A percentile compares a stretch with the other conserved stretches of the same genome.
phyloP scores from a whole-genome alignment of 495 filamentous ascomycete genomes.

The Chaetomium fimeti region DNA sequence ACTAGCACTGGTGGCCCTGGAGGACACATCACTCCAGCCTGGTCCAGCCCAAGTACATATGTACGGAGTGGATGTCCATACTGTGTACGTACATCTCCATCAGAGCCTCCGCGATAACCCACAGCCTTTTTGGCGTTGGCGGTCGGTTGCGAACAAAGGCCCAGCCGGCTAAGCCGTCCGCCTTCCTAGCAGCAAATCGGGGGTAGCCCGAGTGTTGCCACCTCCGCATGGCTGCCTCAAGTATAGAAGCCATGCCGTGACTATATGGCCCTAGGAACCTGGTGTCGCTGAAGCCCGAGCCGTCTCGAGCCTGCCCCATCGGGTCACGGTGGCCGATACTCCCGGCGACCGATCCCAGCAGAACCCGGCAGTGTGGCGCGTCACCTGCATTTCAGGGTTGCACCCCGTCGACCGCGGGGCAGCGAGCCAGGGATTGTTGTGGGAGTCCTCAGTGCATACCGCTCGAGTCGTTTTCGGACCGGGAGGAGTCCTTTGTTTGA shows the following conservation, averaged over 20 bases:
- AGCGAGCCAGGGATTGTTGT: background rate
- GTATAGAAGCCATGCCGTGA: background rate
- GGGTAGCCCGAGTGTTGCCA: background rate
- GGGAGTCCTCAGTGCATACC: background rate
- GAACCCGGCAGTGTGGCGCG: background rate
- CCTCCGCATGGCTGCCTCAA: background rate
- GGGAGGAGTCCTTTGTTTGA: no score
- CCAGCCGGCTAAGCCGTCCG: background rate
- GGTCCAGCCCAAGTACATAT: background rate
- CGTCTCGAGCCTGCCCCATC: background rate
- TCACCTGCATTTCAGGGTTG: conserved; percentile 1
- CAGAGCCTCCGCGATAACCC: background rate
- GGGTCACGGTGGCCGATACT: background rate
- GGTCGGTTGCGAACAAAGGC: background rate
- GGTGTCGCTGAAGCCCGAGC: background rate
- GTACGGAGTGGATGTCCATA: background rate
- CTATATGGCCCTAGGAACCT: background rate
- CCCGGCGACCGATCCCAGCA: background rate
- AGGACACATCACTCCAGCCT: background rate
- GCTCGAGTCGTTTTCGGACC: background rate
- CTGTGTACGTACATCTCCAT: background rate
- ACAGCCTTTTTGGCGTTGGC: background rate
- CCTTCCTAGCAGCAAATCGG: background rate
- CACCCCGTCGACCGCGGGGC: background rate
- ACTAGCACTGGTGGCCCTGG: background rate